phyloP scores from a whole-genome alignment of 768 basidiomycete species.

The Lactifluus hygrophoroides region DNA sequence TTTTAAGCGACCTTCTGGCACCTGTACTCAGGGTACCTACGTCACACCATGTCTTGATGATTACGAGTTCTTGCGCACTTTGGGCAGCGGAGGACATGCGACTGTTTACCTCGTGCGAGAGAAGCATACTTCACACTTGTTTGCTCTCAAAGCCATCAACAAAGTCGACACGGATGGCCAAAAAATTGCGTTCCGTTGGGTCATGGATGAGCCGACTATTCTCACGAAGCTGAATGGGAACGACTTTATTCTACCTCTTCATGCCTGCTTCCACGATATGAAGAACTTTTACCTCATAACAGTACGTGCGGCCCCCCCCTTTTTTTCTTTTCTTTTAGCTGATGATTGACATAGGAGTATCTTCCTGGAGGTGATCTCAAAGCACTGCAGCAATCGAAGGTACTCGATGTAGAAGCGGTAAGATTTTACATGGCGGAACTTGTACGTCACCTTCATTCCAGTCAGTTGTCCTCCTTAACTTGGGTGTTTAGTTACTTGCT shows the following conservation, averaged over 20 bases:
- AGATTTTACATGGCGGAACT: slow-evolving; percentile 16
- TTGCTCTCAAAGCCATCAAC: slow-evolving; percentile 11
- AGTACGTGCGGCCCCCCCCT: neutral
- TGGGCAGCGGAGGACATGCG: slow-evolving; percentile 8
- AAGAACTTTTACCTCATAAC: slow-evolving; percentile 8
- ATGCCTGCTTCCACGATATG: slow-evolving; percentile 15
- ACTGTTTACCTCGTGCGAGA: slow-evolving; percentile 13
- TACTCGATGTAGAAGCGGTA: neutral
- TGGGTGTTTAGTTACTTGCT: slow-evolving; percentile 8
- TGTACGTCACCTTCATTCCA: neutral
- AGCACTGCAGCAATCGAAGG: neutral
- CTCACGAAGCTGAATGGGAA: slow-evolving; percentile 1
- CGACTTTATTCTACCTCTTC: slow-evolving; percentile 9
- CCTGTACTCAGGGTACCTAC: neutral
- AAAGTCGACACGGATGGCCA: neutral
- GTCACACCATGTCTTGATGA: slow-evolving; percentile 10
- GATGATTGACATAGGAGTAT: neutral
- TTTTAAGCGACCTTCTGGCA: neutral
- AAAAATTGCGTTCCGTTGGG: neutral
- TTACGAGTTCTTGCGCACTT: slow-evolving; percentile 6
- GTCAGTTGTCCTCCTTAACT: neutral
- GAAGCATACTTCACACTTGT: slow-evolving; percentile 1
- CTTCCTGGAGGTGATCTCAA: slow-evolving; percentile 11
- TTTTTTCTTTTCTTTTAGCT: neutral
- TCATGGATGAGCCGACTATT: neutral